Evolutionary conservation across 2,329 filamentous ascomycete genomes (phyloP), one percentile per base, ranked within the genome.

Genomic region (Escovopsis sp.): DNA sequence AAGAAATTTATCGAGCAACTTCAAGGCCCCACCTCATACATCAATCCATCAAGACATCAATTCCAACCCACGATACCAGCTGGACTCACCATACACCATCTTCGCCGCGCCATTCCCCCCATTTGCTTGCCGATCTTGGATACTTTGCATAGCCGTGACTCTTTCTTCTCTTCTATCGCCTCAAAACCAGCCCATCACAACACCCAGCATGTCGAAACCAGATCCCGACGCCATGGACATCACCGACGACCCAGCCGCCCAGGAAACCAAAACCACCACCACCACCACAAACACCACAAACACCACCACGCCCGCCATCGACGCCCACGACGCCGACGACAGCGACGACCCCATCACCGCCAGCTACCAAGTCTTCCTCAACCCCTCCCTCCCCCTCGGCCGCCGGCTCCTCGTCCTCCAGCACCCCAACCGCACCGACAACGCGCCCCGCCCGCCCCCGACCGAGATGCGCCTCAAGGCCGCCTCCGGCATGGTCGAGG

Each of bases 291-390:
- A 13, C n/a, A 20, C n/a, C n/a, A n/a, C n/a, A n/a, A n/a, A n/a
- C n/a, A n/a, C 35, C 40, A 35, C 46, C 34, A 48, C 37, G 10
- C 43, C 47, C 39, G 34, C 42, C 37, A 43, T 45, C 39, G 47
- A 45, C 45, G 32, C 42, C 42, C 46, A 46, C 39, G 47, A 45
- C 45, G 32, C 42, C 42, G 47, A 56, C 37, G 56, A 60, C 35
- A 72, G 77, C 37, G 60, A 71, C 15, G 83, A 88, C 54, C 82
- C 83, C 41, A 71, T 88, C 49, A 70, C 81, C 41, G 72, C 78
- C 35, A 77, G 73, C 47, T 96, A 94, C 72, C 76, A 85, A 56
- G 77, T 96, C 60, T 89, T 81, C 64, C 78, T 94, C 56, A 94
- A 88, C 51, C 81, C 85, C 16, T 66, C 72, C 15, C 73, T 82